Evolutionary conservation across 2,329 filamentous ascomycete genomes (phyloP).

Genomic region (Sclerotinia nivalis): DNA sequence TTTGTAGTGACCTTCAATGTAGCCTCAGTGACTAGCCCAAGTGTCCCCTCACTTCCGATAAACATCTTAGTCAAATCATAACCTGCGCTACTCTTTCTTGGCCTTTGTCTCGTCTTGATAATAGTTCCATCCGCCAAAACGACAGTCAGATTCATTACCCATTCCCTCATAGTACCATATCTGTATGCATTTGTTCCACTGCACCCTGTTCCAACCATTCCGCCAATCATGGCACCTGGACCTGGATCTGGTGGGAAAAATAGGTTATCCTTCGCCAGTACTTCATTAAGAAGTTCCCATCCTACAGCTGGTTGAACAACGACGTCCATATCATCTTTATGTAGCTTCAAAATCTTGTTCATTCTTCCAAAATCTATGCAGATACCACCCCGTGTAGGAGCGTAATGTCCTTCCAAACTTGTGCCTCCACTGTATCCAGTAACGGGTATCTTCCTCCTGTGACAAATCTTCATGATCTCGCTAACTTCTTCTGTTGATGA

Average conservation of each 20-base stretch:
- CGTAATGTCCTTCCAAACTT: slow-evolving; percentile 85
- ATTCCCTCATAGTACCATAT: slow-evolving; percentile 93
- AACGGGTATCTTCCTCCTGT: slow-evolving; percentile 76
- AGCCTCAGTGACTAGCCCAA: slow-evolving; percentile 88
- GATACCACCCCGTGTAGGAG: slow-evolving; percentile 78
- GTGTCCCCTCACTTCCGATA: slow-evolving; percentile 87
- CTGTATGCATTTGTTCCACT: slow-evolving; percentile 86
- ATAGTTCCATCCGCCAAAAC: slow-evolving; percentile 88
- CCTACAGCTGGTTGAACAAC: slow-evolving; percentile 79
- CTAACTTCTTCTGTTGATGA: slow-evolving; percentile 78
- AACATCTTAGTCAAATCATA: slow-evolving; percentile 91
- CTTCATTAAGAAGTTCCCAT: slow-evolving; percentile 84
- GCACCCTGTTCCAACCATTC: slow-evolving; percentile 75
- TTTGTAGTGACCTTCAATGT: slow-evolving; percentile 82
- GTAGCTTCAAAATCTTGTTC: slow-evolving; percentile 75
- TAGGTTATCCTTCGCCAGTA: slow-evolving; percentile 69
- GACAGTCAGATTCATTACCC: slow-evolving; percentile 84
- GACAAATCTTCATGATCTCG: slow-evolving; percentile 86
- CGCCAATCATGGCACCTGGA: slow-evolving; percentile 88
- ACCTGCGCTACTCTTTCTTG: slow-evolving; percentile 85
- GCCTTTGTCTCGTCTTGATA: slow-evolving; percentile 84
- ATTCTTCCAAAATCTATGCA: slow-evolving; percentile 85
- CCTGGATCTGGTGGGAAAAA: slow-evolving; percentile 94
- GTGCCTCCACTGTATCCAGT: slow-evolving; percentile 87
- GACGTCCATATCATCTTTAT: slow-evolving; percentile 76